These are phyloP conservation scores for Plasmodiophora brassicae DNA, from an alignment of 208 protist genomes.

Conservation along the genomic window DNA sequence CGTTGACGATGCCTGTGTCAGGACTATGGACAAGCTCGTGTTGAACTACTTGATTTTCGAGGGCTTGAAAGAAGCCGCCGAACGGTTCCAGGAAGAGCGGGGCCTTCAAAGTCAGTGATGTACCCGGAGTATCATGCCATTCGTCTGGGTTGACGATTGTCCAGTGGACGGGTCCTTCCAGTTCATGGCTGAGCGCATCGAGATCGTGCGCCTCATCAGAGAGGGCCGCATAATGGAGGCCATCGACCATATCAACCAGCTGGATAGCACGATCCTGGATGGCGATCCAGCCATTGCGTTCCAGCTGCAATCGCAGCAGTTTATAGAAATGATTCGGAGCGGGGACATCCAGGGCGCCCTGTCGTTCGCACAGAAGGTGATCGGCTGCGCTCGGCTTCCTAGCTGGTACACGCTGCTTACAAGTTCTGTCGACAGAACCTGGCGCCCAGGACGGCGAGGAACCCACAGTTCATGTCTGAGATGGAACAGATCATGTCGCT, in stretches of 20 bases:
- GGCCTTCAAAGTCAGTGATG: neutral
- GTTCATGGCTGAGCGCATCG: neutral
- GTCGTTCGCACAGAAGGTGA: constrained; percentile 7
- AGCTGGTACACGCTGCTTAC: neutral
- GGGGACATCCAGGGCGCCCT: neutral
- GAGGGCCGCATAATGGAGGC: neutral
- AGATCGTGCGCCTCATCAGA: neutral
- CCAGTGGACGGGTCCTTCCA: neutral
- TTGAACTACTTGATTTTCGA: neutral
- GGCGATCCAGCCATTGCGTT: neutral
- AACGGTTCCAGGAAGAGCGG: constrained; percentile 5
- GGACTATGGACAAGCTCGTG: neutral
- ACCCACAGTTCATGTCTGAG: neutral
- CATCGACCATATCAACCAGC: constrained; percentile 19
- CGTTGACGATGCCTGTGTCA: neutral
- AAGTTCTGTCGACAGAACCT: neutral
- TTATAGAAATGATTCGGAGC: neutral
- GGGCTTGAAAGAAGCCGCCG: neutral
- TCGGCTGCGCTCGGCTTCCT: neutral
- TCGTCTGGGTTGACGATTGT: neutral
- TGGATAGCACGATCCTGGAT: neutral
- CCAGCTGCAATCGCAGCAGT: neutral
- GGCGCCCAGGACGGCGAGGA: neutral
- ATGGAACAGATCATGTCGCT: constrained; percentile 13
- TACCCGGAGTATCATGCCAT: no score